phyloP scores from a whole-genome alignment of 352 stramenopile genomes.

The Globisporangium parvum region DNA sequence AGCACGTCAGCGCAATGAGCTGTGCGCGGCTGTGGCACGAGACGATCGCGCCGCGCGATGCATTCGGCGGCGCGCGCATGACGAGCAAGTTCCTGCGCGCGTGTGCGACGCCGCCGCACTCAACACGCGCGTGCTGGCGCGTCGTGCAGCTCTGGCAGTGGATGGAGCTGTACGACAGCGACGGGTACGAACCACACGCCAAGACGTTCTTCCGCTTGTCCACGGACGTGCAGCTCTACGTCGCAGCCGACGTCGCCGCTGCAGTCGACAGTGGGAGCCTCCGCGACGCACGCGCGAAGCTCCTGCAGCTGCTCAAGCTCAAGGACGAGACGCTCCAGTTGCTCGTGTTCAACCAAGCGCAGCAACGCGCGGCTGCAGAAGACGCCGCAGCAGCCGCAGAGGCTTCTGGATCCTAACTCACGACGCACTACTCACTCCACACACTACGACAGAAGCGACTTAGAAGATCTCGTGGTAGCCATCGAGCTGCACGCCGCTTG shows the following conservation, averaged over 20 bases:
- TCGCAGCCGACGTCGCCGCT: constrained; percentile 25
- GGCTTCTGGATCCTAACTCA: background rate
- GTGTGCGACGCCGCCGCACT: constrained; percentile 19
- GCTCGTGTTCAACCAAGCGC: constrained; percentile 42
- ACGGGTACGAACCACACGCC: constrained; percentile 33
- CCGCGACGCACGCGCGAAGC: constrained; percentile 29
- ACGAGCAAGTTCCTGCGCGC: constrained; percentile 28
- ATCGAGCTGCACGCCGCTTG: constrained; percentile 9
- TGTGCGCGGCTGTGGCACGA: constrained; percentile 65
- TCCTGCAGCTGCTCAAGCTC: constrained; percentile 40
- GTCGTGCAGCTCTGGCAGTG: constrained; percentile 39
- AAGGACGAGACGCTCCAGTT: constrained; percentile 63
- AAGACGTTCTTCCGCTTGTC: constrained; percentile 41
- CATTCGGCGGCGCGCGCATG: constrained; percentile 31
- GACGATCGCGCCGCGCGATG: constrained; percentile 21
- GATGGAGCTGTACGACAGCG: constrained; percentile 53
- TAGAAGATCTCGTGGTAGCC: constrained; percentile 28
- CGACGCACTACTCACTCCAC: background rate
- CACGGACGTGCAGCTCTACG: constrained; percentile 41
- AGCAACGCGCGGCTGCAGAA: constrained; percentile 17
- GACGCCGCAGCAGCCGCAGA: constrained; percentile 7
- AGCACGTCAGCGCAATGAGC: constrained; percentile 29
- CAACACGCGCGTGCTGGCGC: constrained; percentile 31
- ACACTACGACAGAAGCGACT: background rate
- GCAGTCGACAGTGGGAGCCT: constrained; percentile 23